These are phyloP conservation scores for Dendrobium officinale DNA, from an alignment of 106 monocot genomes.

Conservation along the genomic window DNA sequence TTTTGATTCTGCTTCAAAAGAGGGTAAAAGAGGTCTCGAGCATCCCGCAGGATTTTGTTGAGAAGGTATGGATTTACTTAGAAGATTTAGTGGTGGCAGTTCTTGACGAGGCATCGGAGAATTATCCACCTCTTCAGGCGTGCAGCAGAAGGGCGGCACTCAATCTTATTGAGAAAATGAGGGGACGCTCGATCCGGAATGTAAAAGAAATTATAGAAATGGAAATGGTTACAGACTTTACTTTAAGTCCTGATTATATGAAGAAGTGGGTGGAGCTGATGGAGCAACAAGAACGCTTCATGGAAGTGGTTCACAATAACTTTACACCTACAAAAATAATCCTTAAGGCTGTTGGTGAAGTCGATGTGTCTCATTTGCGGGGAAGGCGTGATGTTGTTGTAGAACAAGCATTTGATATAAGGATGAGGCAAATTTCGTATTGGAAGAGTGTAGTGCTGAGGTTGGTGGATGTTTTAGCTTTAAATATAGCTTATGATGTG, in stretches of 20 bases:
- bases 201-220: conserved; percentile 12
- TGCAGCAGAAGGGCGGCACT: conserved; percentile 5
- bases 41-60: neutral
- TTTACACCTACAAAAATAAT: neutral
- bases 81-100: neutral
- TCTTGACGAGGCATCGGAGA: neutral
- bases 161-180: conserved; percentile 5
- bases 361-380: conserved; percentile 24
- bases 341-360: conserved; percentile 12
- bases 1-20: neutral
- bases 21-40: neutral
- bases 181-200: neutral
- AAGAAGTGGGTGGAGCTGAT: conserved; percentile 17
- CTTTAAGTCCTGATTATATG: conserved; percentile 27
- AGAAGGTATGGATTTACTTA: neutral
- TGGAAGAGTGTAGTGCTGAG: conserved; percentile 25
- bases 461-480: conserved; percentile 20
- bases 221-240: conserved; percentile 10
- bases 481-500: conserved; percentile 14
- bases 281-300: neutral
- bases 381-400: neutral
- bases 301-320: neutral
- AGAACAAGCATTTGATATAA: conserved; percentile 28
- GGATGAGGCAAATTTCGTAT: conserved; percentile 21
- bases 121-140: conserved; percentile 2